These are phyloP conservation scores for Sanchytrium tribonematis DNA, from an alignment of 371 early-diverging fungal species.

Conservation along the genomic window DNA sequence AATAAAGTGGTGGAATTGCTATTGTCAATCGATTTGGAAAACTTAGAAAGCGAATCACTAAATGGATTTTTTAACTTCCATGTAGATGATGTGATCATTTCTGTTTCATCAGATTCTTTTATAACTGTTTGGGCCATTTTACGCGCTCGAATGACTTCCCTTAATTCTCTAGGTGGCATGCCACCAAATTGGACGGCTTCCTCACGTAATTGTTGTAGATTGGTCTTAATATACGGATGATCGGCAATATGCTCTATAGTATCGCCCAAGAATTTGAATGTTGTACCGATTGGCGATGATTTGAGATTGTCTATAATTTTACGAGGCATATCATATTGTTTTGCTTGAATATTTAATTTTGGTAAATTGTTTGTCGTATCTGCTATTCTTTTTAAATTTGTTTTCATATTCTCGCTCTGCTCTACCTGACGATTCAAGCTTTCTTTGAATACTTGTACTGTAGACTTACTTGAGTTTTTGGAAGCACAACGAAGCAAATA, in stretches of 20 bases:
- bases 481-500: neutral
- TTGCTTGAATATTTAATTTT: neutral
- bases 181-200: neutral
- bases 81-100: neutral
- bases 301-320: neutral
- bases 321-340: neutral
- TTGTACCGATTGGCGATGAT: neutral
- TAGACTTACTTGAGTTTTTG: neutral
- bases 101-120: neutral
- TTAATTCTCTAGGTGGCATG: slow-evolving; percentile 1
- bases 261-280: neutral
- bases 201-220: neutral
- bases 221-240: neutral
- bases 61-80: neutral
- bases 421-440: neutral
- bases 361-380: neutral
- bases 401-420: neutral
- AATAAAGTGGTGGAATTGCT: neutral
- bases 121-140: neutral
- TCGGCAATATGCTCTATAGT: neutral
- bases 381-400: neutral
- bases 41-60: neutral
- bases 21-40: neutral
- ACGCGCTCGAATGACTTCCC: neutral
- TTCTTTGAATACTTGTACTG: neutral